Conservation (phyloP, 805 yeast genomes). For the Saturnispora mendoncae region DNA sequence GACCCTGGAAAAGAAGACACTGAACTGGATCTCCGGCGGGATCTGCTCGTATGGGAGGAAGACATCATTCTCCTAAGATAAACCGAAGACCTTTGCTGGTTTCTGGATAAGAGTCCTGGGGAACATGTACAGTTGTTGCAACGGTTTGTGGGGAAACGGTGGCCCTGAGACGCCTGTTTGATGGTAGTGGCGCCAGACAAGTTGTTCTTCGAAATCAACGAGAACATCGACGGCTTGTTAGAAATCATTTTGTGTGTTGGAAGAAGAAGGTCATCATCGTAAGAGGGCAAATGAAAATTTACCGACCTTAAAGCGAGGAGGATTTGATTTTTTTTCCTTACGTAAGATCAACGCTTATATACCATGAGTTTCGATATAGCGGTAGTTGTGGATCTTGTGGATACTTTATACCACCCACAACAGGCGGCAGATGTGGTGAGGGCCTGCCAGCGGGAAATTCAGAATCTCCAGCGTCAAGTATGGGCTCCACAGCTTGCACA, state of each 20-base stretch:
- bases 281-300: neutral
- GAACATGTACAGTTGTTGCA: conserved; percentile 79
- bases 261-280: neutral
- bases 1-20: conserved; percentile 8
- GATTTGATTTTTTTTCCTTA: neutral
- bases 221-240: conserved; percentile 35
- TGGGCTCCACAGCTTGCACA: conserved; percentile 53
- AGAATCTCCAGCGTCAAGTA: conserved; percentile 46
- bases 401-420: conserved; percentile 35
- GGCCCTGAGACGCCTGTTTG: conserved; percentile 20
- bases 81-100: conserved; percentile 49
- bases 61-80: conserved; percentile 27
- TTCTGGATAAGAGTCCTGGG: conserved; percentile 68
- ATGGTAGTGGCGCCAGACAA: conserved; percentile 27
- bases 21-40: conserved; percentile 6
- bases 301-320: neutral
- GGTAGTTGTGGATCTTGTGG: conserved; percentile 24
- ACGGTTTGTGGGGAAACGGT: conserved; percentile 24
- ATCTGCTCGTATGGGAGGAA: neutral
- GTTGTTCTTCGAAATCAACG: conserved; percentile 28
- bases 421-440: conserved; percentile 32
- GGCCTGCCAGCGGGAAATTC: conserved; percentile 46
- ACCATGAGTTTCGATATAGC: conserved; percentile 2
- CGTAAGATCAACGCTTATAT: neutral
- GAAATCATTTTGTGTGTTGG: conserved; percentile 16